A percentile compares a stretch with the other conserved stretches of the same genome.
phyloP scores from a whole-genome alignment of 768 basidiomycete species.

The Filobasidium floriforme region DNA sequence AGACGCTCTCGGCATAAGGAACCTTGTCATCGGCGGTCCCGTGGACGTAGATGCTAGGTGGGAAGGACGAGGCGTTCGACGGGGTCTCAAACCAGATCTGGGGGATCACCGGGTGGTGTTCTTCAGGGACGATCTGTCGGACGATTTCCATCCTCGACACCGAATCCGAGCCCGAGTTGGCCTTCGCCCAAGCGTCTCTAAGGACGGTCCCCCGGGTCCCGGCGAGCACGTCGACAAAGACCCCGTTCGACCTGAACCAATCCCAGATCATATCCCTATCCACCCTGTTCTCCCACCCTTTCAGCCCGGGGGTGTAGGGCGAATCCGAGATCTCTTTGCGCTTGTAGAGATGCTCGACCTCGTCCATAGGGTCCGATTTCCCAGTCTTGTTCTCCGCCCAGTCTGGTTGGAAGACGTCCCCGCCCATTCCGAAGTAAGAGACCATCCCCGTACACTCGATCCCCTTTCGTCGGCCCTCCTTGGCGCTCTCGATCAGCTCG shows the following conservation, averaged over 20 bases:
- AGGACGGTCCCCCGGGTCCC: neutral
- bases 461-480: neutral
- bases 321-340: neutral
- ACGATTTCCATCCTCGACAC: neutral
- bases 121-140: neutral
- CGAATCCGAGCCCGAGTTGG: neutral
- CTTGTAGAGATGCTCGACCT: neutral
- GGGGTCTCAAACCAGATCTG: neutral
- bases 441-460: neutral
- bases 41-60: neutral
- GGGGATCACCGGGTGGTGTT: conserved; percentile 1
- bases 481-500: neutral
- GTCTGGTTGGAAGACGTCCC: neutral
- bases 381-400: neutral
- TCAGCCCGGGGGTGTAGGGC: neutral
- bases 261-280: neutral
- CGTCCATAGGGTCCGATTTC: neutral
- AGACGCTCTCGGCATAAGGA: neutral
- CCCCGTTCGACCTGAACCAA: neutral
- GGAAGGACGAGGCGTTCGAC: neutral
- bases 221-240: neutral
- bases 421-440: conserved; percentile 7
- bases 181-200: neutral
- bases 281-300: neutral
- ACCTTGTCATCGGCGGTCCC: conserved; percentile 6